A percentile compares a stretch with the other conserved stretches of the same genome.
Evolutionary conservation across 139 green algal species (phyloP).

Genomic region (Coccomyxa sp.): DNA sequence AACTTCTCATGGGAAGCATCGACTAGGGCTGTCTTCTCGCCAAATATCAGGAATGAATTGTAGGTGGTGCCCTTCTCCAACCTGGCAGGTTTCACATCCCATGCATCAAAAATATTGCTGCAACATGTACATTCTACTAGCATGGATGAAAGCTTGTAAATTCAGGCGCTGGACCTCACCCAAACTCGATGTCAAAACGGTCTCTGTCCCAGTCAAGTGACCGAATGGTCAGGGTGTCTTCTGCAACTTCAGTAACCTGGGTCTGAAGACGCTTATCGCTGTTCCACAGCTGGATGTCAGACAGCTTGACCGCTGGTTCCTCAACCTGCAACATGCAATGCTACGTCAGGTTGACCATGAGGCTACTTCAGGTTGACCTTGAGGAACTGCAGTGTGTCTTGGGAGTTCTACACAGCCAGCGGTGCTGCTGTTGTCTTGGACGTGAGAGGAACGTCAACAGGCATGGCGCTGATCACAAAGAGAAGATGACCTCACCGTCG

Average conservation of each 20-base stretch:
- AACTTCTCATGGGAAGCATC: slow-evolving; percentile 97
- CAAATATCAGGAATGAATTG: slow-evolving; percentile 94
- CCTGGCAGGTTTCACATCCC: slow-evolving; percentile 23
- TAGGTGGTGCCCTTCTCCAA: slow-evolving; percentile 91
- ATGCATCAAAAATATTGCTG: too few relatives aligned
- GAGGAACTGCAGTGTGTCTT: too few relatives aligned
- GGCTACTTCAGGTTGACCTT: too few relatives aligned
- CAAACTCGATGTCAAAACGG: slow-evolving; percentile 97
- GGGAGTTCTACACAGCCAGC: too few relatives aligned
- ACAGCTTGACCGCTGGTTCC: slow-evolving; percentile 24
- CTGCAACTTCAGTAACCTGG: slow-evolving; percentile 52
- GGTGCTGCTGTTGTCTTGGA: too few relatives aligned
- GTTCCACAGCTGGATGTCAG: slow-evolving; percentile 34
- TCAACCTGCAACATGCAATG: not conserved
- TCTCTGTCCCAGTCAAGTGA: slow-evolving; percentile 93
- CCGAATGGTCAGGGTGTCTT: slow-evolving; percentile 84
- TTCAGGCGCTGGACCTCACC: slow-evolving; percentile 21
- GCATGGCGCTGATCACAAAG: too few relatives aligned
- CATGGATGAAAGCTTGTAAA: slow-evolving; percentile 8
- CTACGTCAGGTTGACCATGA: too few relatives aligned
- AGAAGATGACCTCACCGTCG: too few relatives aligned
- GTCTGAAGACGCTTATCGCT: slow-evolving; percentile 44
- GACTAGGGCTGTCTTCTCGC: slow-evolving; percentile 84
- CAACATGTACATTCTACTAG: not conserved
- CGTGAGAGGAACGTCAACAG: too few relatives aligned